phyloP scores from a whole-genome alignment of 2,329 filamentous ascomycete genomes.

The Cordyceps fumosorosea region DNA sequence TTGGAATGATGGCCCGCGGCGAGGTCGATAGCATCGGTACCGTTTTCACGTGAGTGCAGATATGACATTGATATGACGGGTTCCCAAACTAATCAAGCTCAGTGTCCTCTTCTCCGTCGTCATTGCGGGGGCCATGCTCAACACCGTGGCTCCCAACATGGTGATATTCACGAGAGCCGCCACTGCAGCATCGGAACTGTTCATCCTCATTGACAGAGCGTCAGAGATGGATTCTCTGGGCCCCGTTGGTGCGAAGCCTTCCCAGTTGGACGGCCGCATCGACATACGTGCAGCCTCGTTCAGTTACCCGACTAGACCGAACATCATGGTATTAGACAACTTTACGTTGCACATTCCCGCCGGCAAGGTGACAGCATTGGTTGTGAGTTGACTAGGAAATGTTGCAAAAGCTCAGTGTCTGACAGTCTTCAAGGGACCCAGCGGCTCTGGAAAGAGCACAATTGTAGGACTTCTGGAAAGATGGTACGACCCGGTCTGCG shows the following conservation, averaged over 20 bases:
- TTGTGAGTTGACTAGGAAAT: slow-evolving; percentile 30
- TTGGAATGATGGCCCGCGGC: slow-evolving; percentile 30
- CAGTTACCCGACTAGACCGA: slow-evolving; percentile 38
- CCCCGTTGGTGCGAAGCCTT: slow-evolving; percentile 23
- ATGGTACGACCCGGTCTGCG: slow-evolving; percentile 31
- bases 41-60: slow-evolving; percentile 31
- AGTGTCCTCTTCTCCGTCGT: slow-evolving; percentile 34
- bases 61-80: background rate
- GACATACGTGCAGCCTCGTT: slow-evolving; percentile 36
- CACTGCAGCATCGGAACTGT: slow-evolving; percentile 29
- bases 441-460: slow-evolving; percentile 34
- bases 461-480: slow-evolving; percentile 33
- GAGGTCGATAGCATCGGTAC: slow-evolving; percentile 31
- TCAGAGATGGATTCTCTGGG: slow-evolving; percentile 30
- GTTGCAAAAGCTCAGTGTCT: too few species aligned
- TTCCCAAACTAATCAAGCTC: background rate
- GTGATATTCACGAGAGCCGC: slow-evolving; percentile 33
- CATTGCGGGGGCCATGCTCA: slow-evolving; percentile 31
- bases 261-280: slow-evolving; percentile 26
- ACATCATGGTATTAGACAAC: slow-evolving; percentile 33
- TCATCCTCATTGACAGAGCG: slow-evolving; percentile 30
- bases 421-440: slow-evolving; percentile 23
- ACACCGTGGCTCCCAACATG: slow-evolving; percentile 29
- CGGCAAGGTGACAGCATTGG: slow-evolving; percentile 37
- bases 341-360: slow-evolving; percentile 37